Conservation (phyloP, 768 basidiomycete genomes). For the Hemileccinum rubropunctum region DNA sequence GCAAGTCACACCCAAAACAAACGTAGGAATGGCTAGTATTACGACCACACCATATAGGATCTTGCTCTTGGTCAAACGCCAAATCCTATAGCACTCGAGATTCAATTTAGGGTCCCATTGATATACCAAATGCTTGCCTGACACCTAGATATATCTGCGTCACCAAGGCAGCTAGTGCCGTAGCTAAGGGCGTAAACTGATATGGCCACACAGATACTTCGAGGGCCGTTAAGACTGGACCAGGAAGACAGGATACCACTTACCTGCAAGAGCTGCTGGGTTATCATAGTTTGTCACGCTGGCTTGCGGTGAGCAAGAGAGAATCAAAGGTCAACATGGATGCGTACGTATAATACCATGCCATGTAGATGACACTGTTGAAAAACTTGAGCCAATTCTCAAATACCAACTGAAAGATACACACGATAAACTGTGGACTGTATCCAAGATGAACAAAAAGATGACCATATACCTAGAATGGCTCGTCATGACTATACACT, state of each 20-base stretch:
- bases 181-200: conserved; percentile 48
- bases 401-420: not conserved
- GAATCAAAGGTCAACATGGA: not conserved
- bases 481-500: not conserved
- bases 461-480: conserved; percentile 12
- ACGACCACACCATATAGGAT: conserved; percentile 35
- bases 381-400: not conserved
- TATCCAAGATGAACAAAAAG: conserved; percentile 19
- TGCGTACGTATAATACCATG: conserved; percentile 19
- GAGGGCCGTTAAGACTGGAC: not conserved
- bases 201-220: conserved; percentile 47
- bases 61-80: conserved; percentile 9
- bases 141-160: conserved; percentile 48
- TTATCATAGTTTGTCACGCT: conserved; percentile 16
- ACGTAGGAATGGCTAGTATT: conserved; percentile 36
- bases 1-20: conserved; percentile 42
- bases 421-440: conserved; percentile 17
- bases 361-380: conserved; percentile 17
- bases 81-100: conserved; percentile 6
- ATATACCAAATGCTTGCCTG: conserved; percentile 32
- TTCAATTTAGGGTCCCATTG: not conserved
- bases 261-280: conserved; percentile 11
- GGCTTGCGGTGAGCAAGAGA: not conserved
- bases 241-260: not conserved
- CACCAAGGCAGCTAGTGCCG: conserved; percentile 44